Conservation (phyloP, 176 grass and related monocot species). For the Avena atlantica region DNA sequence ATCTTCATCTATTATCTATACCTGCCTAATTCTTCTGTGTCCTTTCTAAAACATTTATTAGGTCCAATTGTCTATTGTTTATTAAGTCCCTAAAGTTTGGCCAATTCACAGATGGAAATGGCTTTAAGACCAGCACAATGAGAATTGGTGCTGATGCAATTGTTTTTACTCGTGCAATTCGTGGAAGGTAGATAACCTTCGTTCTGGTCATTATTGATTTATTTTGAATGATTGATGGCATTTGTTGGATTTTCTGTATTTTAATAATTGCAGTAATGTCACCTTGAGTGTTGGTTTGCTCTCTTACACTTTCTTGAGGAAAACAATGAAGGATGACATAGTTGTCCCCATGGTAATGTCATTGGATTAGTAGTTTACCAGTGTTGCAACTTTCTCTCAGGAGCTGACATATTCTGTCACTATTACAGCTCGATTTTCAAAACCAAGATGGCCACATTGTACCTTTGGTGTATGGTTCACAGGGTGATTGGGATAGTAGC, state of each 20-base stretch:
- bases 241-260: constrained; percentile 30
- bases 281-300: constrained; percentile 88
- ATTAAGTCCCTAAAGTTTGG: constrained; percentile 30
- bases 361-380: constrained; percentile 23
- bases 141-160: constrained; percentile 96
- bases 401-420: constrained; percentile 42
- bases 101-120: constrained; percentile 83
- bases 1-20: neutral
- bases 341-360: constrained; percentile 90
- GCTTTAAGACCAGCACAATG: constrained; percentile 99
- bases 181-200: constrained; percentile 66
- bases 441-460: constrained; percentile 61
- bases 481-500: constrained; percentile 93
- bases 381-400: constrained; percentile 18
- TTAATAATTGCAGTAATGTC: constrained; percentile 56
- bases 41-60: constrained; percentile 3
- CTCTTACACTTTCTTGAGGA: constrained; percentile 96
- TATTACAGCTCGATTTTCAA: constrained; percentile 86
- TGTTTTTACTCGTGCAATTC: constrained; percentile 75
- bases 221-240: constrained; percentile 13
- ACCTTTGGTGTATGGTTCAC: constrained; percentile 72
- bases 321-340: constrained; percentile 96
- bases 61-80: neutral
- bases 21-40: constrained; percentile 9
- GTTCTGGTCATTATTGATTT: constrained; percentile 11